These are phyloP conservation scores for Pythium aquatile DNA, from an alignment of 352 stramenopile species.

Conservation along the genomic window DNA sequence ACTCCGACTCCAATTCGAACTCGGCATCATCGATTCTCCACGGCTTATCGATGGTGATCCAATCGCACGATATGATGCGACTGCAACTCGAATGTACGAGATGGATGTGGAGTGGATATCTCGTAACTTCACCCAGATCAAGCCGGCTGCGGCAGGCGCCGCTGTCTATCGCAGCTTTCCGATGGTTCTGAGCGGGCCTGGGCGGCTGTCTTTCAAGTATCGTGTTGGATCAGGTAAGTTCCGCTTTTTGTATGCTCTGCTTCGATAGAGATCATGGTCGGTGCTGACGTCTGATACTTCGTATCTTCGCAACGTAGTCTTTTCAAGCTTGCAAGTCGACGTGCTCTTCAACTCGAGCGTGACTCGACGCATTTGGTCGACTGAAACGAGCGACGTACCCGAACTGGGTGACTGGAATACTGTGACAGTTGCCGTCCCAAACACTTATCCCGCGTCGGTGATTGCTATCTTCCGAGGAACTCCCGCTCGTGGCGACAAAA, in stretches of 20 bases:
- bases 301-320: slow-evolving; percentile 24
- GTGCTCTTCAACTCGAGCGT: slow-evolving; percentile 34
- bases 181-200: slow-evolving; percentile 9
- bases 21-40: neutral
- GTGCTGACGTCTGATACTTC: neutral
- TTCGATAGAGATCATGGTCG: too few species aligned
- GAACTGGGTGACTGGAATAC: slow-evolving; percentile 33
- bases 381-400: slow-evolving; percentile 8
- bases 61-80: slow-evolving; percentile 10
- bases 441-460: slow-evolving; percentile 23
- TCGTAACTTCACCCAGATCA: slow-evolving; percentile 12
- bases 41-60: neutral
- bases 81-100: slow-evolving; percentile 3
- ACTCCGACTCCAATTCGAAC: slow-evolving; percentile 7
- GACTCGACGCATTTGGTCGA: slow-evolving; percentile 36
- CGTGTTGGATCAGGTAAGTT: slow-evolving; percentile 22
- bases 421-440: slow-evolving; percentile 21
- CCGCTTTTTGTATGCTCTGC: neutral
- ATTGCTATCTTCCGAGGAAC: slow-evolving; percentile 40
- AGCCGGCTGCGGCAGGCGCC: neutral
- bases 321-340: slow-evolving; percentile 36
- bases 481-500: slow-evolving; percentile 21
- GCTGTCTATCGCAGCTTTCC: slow-evolving; percentile 24
- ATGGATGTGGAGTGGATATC: slow-evolving; percentile 25
- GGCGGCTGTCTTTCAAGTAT: slow-evolving; percentile 25